phyloP scores from a whole-genome alignment of 2,329 filamentous ascomycete species.

The Fusarium neocosmosporiellum region DNA sequence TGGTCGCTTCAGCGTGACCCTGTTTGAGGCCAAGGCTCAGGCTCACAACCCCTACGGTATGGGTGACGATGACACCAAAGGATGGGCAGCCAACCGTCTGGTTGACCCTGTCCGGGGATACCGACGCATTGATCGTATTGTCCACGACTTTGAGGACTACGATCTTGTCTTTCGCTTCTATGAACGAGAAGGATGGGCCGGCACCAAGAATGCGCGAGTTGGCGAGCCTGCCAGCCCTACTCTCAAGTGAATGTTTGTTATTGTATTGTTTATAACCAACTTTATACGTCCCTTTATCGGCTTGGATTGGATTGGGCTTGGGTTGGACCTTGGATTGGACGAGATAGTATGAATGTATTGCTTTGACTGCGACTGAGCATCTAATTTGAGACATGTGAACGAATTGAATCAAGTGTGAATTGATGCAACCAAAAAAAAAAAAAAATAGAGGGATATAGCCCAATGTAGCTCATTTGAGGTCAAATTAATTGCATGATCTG shows the following conservation, averaged over 20 bases:
- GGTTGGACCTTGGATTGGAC: background rate
- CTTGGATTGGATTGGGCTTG: background rate
- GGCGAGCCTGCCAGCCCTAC: constrained; percentile 57
- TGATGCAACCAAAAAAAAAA: no score
- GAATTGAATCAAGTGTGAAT: background rate
- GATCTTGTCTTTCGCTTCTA: constrained; percentile 97
- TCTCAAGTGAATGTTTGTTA: constrained; percentile 37
- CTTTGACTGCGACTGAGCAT: background rate
- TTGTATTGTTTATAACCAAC: constrained; percentile 13
- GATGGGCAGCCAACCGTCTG: constrained; percentile 57
- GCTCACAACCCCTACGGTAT: constrained; percentile 55
- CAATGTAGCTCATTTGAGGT: no score
- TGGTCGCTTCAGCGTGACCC: constrained; percentile 95
- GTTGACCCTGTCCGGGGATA: constrained; percentile 90
- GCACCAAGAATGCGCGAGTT: constrained; percentile 63
- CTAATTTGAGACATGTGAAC: background rate
- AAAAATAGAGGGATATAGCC: no score
- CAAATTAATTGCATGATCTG: no score
- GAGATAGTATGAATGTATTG: background rate
- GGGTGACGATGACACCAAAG: constrained; percentile 53
- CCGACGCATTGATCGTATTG: constrained; percentile 89
- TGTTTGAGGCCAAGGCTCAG: constrained; percentile 87
- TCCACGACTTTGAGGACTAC: constrained; percentile 97
- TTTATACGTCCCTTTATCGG: constrained; percentile 1
- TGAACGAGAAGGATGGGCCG: constrained; percentile 83